These are phyloP conservation scores for Senna tora DNA, from an alignment of 306 rosid species.

Conservation along the genomic window DNA sequence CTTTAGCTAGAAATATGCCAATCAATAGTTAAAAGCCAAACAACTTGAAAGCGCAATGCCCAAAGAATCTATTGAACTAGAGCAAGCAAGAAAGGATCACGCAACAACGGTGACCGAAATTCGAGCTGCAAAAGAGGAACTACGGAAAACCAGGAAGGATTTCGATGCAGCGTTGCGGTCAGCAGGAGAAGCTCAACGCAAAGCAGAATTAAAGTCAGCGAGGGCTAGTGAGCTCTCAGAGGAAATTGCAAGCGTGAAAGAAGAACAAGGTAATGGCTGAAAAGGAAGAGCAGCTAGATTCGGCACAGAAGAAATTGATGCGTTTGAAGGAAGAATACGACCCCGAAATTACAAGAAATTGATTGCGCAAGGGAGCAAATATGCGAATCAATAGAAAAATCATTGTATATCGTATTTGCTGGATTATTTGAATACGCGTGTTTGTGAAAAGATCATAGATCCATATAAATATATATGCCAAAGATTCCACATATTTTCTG, in stretches of 20 bases:
- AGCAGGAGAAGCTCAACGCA: constrained; percentile 79
- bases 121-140: constrained; percentile 79
- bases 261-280: constrained; percentile 45
- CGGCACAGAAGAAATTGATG: constrained; percentile 46
- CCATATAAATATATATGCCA: too few relatives aligned
- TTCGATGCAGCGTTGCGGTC: constrained; percentile 75
- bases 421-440: too few relatives aligned
- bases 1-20: too few relatives aligned
- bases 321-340: constrained; percentile 57
- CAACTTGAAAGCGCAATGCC: constrained; percentile 52
- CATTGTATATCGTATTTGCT: too few relatives aligned
- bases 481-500: too few relatives aligned
- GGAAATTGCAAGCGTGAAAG: constrained; percentile 57
- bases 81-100: constrained; percentile 63
- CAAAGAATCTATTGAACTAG: constrained; percentile 54
- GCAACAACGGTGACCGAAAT: constrained; percentile 48
- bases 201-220: constrained; percentile 59
- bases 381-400: too few relatives aligned
- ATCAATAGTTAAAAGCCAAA: too few relatives aligned
- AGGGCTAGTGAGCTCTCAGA: constrained; percentile 56
- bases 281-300: constrained; percentile 39
- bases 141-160: constrained; percentile 75
- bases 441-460: too few relatives aligned
- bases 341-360: constrained; percentile 48
- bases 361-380: too few relatives aligned